A percentile compares a stretch with the other conserved stretches of the same genome.
Evolutionary conservation across 2,329 filamentous ascomycete genomes (phyloP).

Genomic region (Ploettnerulaceae sp.): DNA sequence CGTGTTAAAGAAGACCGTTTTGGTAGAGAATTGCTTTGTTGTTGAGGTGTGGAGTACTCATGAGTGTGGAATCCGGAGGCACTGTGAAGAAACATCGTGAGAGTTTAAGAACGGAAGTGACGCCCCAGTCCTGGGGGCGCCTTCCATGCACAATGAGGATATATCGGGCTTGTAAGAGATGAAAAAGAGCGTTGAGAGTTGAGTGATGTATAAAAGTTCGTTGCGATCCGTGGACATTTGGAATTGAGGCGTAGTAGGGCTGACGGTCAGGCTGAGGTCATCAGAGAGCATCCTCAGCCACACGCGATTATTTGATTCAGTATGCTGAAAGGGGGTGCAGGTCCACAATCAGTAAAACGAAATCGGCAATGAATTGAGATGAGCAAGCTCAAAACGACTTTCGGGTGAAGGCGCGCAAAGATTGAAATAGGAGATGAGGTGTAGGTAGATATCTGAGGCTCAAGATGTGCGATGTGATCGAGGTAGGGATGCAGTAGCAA

Average conservation of each 20-base stretch:
- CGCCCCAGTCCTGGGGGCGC: constrained; percentile 20
- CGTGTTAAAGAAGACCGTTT: constrained; percentile 27
- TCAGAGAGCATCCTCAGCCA: constrained; percentile 8
- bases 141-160: constrained; percentile 17
- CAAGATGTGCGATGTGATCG: constrained; percentile 13
- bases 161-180: constrained; percentile 10
- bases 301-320: not conserved
- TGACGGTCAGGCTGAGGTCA: constrained; percentile 21
- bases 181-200: constrained; percentile 3
- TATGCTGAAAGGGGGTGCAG: not conserved
- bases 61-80: constrained; percentile 30
- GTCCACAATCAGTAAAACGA: constrained; percentile 5
- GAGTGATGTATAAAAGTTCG: not conserved
- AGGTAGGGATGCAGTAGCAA: constrained; percentile 11
- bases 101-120: constrained; percentile 17
- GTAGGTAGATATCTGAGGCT: constrained; percentile 14
- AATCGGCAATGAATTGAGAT: not conserved
- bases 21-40: constrained; percentile 16
- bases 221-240: constrained; percentile 1
- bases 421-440: not conserved
- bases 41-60: constrained; percentile 25
- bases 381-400: not conserved
- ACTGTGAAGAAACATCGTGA: constrained; percentile 32
- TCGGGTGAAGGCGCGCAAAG: not conserved
- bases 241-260: constrained; percentile 14